Conservation (phyloP, 2,329 filamentous ascomycete species). For the Monilinia fructicola region DNA sequence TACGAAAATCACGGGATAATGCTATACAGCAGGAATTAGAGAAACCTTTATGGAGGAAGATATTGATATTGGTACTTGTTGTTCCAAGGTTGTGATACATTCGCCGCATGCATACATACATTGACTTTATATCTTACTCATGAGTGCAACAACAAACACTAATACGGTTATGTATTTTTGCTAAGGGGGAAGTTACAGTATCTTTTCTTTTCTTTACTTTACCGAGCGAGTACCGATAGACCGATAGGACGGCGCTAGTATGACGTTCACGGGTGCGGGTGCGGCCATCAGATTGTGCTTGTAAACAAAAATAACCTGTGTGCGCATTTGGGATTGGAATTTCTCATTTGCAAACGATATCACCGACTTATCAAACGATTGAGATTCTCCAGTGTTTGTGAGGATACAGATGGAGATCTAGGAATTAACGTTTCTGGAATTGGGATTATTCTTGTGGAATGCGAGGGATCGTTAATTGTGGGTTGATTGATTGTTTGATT, state of each 20-base stretch:
- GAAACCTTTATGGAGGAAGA: no score
- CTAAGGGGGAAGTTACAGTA: neutral
- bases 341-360: neutral
- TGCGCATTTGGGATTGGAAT: neutral
- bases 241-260: slow-evolving; percentile 16
- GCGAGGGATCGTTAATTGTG: neutral
- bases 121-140: no score
- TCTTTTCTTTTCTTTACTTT: no score
- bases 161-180: no score
- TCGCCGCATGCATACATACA: no score
- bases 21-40: no score
- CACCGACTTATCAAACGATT: neutral
- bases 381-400: neutral
- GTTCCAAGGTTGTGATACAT: no score
- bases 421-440: no score
- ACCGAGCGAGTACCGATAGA: slow-evolving; percentile 1
- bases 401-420: neutral
- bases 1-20: no score
- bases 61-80: no score
- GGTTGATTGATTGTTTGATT: neutral
- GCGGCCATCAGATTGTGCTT: neutral
- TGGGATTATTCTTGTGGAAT: neutral
- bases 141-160: neutral
- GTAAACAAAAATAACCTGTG: neutral
- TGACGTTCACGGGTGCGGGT: slow-evolving; percentile 15